Evolutionary conservation across 306 rosid genomes (phyloP).

Genomic region (Pachyrhizus erosus): DNA sequence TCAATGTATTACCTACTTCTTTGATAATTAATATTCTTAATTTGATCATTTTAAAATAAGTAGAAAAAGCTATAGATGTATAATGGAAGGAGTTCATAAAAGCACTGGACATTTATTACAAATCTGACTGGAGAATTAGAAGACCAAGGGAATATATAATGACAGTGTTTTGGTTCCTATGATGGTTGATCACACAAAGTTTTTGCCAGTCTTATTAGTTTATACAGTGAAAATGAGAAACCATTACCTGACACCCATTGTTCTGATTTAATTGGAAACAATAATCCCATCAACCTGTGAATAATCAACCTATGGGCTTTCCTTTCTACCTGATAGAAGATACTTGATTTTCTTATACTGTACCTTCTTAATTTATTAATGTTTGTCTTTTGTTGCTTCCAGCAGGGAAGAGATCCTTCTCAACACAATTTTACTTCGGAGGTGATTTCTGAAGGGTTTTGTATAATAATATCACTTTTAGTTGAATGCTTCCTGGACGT

Average conservation of each 20-base stretch:
- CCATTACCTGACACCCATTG: neutral
- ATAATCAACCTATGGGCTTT: no score
- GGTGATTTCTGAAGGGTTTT: no score
- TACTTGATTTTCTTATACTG: no score
- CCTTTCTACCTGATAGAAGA: no score
- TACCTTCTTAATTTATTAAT: no score
- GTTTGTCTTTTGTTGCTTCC: no score
- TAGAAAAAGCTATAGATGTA: neutral
- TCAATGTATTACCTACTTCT: neutral
- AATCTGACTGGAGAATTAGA: conserved; percentile 17
- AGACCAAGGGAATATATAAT: conserved; percentile 9
- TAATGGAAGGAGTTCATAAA: neutral
- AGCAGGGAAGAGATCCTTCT: no score
- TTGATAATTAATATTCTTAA: neutral
- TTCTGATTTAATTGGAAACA: conserved; percentile 13
- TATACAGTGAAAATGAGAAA: neutral
- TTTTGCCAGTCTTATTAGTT: conserved; percentile 19
- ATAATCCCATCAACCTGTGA: neutral
- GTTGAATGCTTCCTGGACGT: no score
- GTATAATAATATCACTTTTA: no score
- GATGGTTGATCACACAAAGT: conserved; percentile 26
- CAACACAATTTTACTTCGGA: no score
- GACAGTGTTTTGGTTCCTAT: conserved; percentile 1
- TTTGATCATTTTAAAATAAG: neutral
- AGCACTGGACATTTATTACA: neutral